Evolutionary conservation across 441 rosid species (phyloP), one percentile per base, ranked within the genome.

Genomic region (Erodium chrysanthum): DNA sequence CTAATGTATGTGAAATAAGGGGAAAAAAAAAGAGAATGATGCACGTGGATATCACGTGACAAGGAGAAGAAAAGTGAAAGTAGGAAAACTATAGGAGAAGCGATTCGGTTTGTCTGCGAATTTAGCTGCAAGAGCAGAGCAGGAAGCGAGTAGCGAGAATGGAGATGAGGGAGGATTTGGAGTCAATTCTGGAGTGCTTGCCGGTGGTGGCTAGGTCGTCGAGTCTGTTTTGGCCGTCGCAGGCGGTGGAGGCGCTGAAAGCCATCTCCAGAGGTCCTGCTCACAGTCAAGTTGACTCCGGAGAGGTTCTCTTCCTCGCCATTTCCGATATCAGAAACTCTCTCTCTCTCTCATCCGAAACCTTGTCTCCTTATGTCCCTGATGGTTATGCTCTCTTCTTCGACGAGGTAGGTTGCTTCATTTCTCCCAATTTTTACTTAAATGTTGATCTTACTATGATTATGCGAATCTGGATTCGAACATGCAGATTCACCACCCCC

Each of bases 331-430:
- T 88, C 72, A 81, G 92, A 65, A 68, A 46, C 68, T 79, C 87
- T 18, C 81, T 87, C 8, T 74, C 83, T 35, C 73, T 79, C 23
- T 82, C 78, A 22, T 62, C 76, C 40, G 66, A 75, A 22, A 71
- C 81, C 75, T 82, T 93, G 59, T 71, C 88, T 10, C 84, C 78
- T 9, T 80, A 50, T 65, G 77, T 91, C 61, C 73, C 71, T 18
- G 76, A 73, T 37, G 98, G 97, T 62, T 85, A 84, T 74, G 77
- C 86, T 5, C 79, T 89, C 74, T 85, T 82, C 86, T 93, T 93
- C 69, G 93, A 89, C 65, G 92, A 89, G 82, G 96, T 90, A 5
- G 27, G 60, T 14, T 50, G 3, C 35, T 3, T 35, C 29, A 15
- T 8, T 68, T 33, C 31, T 6, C 64, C 64, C 25, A 20, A 18